A percentile compares a stretch with the other conserved stretches of the same genome.
Evolutionary conservation across 306 rosid species (phyloP).

Genomic region (Fragaria iinumae): DNA sequence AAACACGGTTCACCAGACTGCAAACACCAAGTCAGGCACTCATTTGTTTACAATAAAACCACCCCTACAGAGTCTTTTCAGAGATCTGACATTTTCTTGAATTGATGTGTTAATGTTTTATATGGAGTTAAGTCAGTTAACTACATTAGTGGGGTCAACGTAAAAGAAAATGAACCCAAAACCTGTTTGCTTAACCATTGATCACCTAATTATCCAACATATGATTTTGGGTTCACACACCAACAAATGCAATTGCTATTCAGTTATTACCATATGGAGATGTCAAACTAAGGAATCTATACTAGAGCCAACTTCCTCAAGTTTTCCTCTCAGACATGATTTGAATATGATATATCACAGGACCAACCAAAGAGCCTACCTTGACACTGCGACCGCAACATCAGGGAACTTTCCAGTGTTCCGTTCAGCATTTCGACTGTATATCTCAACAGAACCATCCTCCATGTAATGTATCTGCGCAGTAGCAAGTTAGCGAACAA

Average conservation of each 20-base stretch:
- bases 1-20: too few relatives aligned
- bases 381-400: conserved; percentile 65
- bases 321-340: neutral
- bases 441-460: conserved; percentile 76
- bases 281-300: neutral
- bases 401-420: conserved; percentile 93
- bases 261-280: neutral
- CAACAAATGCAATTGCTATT: neutral
- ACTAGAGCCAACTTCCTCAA: neutral
- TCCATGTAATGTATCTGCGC: conserved; percentile 88
- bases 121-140: neutral
- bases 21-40: neutral
- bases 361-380: conserved; percentile 40
- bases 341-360: neutral
- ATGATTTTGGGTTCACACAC: neutral
- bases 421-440: conserved; percentile 92
- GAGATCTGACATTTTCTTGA: neutral
- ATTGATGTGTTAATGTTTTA: neutral
- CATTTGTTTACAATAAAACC: neutral
- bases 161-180: too few relatives aligned
- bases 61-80: conserved; percentile 8
- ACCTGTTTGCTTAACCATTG: neutral
- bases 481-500: conserved; percentile 28
- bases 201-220: neutral
- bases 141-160: neutral